These are phyloP conservation scores for Schrenkiella parvula DNA, from an alignment of 345 rosid species.

Conservation along the genomic window DNA sequence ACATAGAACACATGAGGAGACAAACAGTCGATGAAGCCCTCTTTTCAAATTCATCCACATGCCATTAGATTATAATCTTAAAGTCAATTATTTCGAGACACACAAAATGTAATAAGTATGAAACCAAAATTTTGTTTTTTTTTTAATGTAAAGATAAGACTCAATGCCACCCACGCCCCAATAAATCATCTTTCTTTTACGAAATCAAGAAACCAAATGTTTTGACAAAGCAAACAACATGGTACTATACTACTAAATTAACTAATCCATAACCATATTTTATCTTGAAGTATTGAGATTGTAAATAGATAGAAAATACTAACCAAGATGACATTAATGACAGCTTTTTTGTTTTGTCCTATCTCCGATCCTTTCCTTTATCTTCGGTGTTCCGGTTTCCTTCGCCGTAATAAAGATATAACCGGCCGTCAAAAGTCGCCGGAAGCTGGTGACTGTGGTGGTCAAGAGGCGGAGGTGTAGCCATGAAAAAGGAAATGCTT, in stretches of 20 bases:
- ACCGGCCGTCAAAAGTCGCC: slow-evolving; percentile 28
- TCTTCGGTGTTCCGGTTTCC: slow-evolving; percentile 61
- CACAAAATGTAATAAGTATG: slow-evolving; percentile 9
- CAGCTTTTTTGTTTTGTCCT: slow-evolving; percentile 21
- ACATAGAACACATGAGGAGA: slow-evolving; percentile 63
- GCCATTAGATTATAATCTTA: background rate
- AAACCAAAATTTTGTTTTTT: too few relatives aligned
- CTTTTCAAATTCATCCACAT: slow-evolving; percentile 27
- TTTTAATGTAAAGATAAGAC: background rate
- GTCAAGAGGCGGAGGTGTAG: slow-evolving; percentile 55
- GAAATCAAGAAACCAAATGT: slow-evolving; percentile 41
- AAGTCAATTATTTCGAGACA: slow-evolving; percentile 27
- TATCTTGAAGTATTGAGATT: background rate
- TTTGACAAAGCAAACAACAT: slow-evolving; percentile 21
- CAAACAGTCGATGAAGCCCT: slow-evolving; percentile 48
- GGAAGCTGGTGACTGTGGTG: slow-evolving; percentile 61
- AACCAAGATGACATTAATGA: slow-evolving; percentile 43
- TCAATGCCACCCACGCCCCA: slow-evolving; percentile 32
- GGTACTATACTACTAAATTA: slow-evolving; percentile 8
- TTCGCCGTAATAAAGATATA: slow-evolving; percentile 44
- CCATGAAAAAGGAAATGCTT: slow-evolving; percentile 64
- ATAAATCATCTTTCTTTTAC: slow-evolving; percentile 34
- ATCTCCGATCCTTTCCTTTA: slow-evolving; percentile 71
- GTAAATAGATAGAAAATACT: background rate
- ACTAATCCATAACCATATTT: background rate